Percentiles rank a stretch among this genome's conserved stretches.
Evolutionary conservation across 2,329 filamentous ascomycete genomes (phyloP).

Genomic region (Colletotrichum sp.): DNA sequence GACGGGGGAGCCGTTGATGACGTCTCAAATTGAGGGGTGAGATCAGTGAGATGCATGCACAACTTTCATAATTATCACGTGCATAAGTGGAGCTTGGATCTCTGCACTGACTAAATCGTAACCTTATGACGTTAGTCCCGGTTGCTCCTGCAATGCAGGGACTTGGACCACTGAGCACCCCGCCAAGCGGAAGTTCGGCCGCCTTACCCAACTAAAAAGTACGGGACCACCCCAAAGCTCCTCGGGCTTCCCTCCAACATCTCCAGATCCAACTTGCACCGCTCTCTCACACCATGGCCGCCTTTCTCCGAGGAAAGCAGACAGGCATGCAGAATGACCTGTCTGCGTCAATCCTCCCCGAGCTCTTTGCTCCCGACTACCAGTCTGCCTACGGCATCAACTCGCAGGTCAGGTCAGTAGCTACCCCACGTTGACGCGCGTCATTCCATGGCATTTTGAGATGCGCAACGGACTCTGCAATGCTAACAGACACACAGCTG

Average conservation of each 20-base stretch:
- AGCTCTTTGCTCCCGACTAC: conserved; percentile 83
- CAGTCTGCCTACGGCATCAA: conserved; percentile 83
- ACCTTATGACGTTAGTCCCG: conserved; percentile 12
- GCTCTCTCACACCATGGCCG: conserved; percentile 30
- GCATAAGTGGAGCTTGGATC: not conserved
- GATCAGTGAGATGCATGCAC: not conserved
- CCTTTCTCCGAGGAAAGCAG: conserved; percentile 91
- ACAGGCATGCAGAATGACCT: conserved; percentile 91
- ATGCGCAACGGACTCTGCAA: not conserved
- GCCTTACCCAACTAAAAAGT: conserved; percentile 3
- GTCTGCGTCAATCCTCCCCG: conserved; percentile 78
- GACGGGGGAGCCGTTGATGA: not conserved
- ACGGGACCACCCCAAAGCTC: not conserved
- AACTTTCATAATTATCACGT: not conserved
- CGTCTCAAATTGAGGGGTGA: not conserved
- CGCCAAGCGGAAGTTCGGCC: conserved; percentile 12
- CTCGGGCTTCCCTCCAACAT: conserved; percentile 4
- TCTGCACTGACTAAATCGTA: not conserved
- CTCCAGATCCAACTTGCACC: conserved; percentile 19
- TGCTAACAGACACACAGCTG: conserved; percentile 55
- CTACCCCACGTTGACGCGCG: conserved; percentile 22
- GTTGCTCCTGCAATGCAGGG: conserved; percentile 1
- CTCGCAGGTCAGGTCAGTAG: conserved; percentile 68
- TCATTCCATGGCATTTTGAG: not conserved
- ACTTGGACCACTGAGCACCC: conserved; percentile 6